A percentile compares a stretch with the other conserved stretches of the same genome.
Evolutionary conservation across 2,329 filamentous ascomycete species (phyloP).

Genomic region (Fusarium falciforme): DNA sequence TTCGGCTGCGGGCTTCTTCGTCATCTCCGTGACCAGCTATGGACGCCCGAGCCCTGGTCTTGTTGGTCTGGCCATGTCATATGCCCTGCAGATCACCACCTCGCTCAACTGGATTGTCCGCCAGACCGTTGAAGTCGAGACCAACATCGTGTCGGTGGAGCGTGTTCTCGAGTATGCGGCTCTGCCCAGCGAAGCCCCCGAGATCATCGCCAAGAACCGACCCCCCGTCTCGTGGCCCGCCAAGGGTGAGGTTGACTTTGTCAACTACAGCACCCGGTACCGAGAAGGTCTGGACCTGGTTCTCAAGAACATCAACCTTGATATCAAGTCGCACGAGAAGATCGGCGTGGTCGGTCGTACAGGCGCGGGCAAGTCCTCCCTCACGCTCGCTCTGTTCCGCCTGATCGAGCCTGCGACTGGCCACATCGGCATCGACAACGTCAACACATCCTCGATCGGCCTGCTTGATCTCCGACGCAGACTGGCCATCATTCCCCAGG

Average conservation of each 20-base stretch:
- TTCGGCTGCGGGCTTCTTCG: conserved; percentile 82
- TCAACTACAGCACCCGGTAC: conserved; percentile 94
- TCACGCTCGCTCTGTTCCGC: conserved; percentile 93
- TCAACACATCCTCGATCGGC: conserved; percentile 92
- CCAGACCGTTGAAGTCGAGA: conserved; percentile 99
- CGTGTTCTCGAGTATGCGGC: conserved; percentile 95
- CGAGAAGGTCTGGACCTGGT: conserved; percentile 90
- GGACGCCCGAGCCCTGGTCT: conserved; percentile 74
- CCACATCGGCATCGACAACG: conserved; percentile 86
- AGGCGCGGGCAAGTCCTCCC: conserved; percentile 93
- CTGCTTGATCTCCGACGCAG: conserved; percentile 88
- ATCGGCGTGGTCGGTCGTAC: conserved; percentile 97
- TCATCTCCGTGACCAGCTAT: conserved; percentile 80
- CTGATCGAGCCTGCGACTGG: conserved; percentile 91
- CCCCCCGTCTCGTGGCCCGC: conserved; percentile 93
- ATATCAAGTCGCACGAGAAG: conserved; percentile 97
- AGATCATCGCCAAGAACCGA: conserved; percentile 88
- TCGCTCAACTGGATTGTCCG: conserved; percentile 99
- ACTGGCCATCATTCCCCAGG: conserved; percentile 96
- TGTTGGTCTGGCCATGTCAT: conserved; percentile 96
- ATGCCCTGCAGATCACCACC: conserved; percentile 95
- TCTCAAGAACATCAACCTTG: conserved; percentile 89
- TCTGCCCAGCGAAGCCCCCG: conserved; percentile 91
- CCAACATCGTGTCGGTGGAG: conserved; percentile 99
- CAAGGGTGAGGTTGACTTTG: conserved; percentile 87